A percentile compares a stretch with the other conserved stretches of the same genome.
phyloP scores from a whole-genome alignment of 352 stramenopile genomes.

The Plasmopara halstedii region DNA sequence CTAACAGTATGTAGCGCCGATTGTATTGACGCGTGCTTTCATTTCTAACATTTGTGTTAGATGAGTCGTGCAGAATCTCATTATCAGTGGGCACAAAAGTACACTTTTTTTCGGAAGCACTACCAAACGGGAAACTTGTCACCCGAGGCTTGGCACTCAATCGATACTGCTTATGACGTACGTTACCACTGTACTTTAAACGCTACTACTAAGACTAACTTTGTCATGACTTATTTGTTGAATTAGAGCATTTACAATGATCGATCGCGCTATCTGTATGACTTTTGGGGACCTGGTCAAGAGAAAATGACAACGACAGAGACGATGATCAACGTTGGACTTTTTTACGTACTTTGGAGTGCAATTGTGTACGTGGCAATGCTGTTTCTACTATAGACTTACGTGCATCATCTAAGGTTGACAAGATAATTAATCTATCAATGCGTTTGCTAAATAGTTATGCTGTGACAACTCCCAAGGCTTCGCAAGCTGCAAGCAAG shows the following conservation, averaged over 20 bases:
- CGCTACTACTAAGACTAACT: not conserved
- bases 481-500: slow-evolving; percentile 36
- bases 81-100: slow-evolving; percentile 61
- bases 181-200: slow-evolving; percentile 1
- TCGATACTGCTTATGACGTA: slow-evolving; percentile 65
- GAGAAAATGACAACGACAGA: slow-evolving; percentile 36
- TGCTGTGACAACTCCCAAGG: slow-evolving; percentile 36
- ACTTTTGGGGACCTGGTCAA: slow-evolving; percentile 52
- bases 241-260: slow-evolving; percentile 55
- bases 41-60: slow-evolving; percentile 13
- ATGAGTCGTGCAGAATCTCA: slow-evolving; percentile 40
- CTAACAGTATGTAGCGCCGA: slow-evolving; percentile 6
- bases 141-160: slow-evolving; percentile 33
- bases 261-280: slow-evolving; percentile 40
- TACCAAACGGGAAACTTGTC: slow-evolving; percentile 45
- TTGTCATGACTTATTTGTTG: not conserved
- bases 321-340: slow-evolving; percentile 46
- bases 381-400: not conserved
- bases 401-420: too few species aligned
- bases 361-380: slow-evolving; percentile 42
- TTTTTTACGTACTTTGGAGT: slow-evolving; percentile 64
- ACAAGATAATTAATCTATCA: too few species aligned
- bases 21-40: not conserved
- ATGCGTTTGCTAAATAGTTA: too few species aligned
- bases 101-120: slow-evolving; percentile 42